Conservation (phyloP, 306 rosid species). For the Herpetospermum pedunculosum region DNA sequence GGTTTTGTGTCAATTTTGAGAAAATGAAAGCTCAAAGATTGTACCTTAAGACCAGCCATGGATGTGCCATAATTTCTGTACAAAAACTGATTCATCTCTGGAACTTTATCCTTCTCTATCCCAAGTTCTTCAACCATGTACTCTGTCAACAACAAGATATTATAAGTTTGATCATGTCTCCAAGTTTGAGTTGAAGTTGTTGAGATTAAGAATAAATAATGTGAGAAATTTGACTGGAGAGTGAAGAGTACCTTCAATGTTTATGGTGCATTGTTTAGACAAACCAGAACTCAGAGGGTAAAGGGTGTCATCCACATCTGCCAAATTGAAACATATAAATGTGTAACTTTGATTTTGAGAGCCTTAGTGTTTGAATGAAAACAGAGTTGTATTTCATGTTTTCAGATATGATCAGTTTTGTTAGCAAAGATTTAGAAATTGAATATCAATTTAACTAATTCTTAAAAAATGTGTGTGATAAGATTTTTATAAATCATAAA, state of each 20-base stretch:
- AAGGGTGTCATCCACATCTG: conserved; percentile 91
- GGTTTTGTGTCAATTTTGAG: background rate
- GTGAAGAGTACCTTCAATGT: conserved; percentile 76
- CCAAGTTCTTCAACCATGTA: conserved; percentile 63
- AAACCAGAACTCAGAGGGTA: conserved; percentile 58
- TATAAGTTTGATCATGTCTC: too few species aligned
- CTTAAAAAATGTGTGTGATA: too few species aligned
- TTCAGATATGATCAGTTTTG: too few species aligned
- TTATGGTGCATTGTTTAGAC: conserved; percentile 36
- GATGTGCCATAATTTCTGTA: conserved; percentile 77
- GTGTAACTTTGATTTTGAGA: too few species aligned
- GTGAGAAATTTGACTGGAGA: too few species aligned
- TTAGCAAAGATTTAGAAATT: too few species aligned
- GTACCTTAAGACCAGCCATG: conserved; percentile 67
- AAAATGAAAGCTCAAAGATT: background rate
- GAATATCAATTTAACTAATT: too few species aligned
- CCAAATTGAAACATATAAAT: conserved; percentile 4
- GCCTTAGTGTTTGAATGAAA: too few species aligned
- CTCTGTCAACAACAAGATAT: conserved; percentile 27
- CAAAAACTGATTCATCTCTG: conserved; percentile 32
- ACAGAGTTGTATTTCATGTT: too few species aligned
- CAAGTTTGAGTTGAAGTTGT: too few species aligned
- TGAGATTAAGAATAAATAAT: too few species aligned
- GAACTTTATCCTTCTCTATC: conserved; percentile 41
- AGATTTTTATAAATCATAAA: too few species aligned